phyloP scores from a whole-genome alignment of 208 protist species.

The Crithidia thermophila region DNA sequence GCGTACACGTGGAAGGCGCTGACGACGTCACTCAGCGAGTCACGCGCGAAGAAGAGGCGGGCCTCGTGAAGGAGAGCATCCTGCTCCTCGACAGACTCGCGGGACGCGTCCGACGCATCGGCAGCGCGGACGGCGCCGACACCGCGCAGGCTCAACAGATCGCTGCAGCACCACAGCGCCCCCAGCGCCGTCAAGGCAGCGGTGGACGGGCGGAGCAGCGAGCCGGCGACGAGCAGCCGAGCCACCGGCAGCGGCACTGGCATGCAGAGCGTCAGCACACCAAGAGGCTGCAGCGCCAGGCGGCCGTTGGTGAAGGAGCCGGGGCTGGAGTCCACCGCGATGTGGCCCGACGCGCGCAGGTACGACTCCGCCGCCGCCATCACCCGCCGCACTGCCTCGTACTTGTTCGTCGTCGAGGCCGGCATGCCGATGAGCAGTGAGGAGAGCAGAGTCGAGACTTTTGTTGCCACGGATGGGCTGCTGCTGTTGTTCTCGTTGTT shows the following conservation, averaged over 20 bases:
- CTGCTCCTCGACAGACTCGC: constrained; percentile 29
- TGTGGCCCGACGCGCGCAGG: constrained; percentile 53
- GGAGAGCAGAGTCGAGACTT: constrained; percentile 35
- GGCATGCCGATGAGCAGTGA: constrained; percentile 55
- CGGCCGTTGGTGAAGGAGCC: constrained; percentile 14
- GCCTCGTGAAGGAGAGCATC: constrained; percentile 59
- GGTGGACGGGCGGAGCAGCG: constrained; percentile 49
- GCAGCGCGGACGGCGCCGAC: constrained; percentile 12
- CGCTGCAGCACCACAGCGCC: constrained; percentile 64
- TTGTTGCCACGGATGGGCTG: constrained; percentile 3
- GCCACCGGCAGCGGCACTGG: constrained; percentile 47
- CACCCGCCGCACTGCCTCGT: constrained; percentile 62
- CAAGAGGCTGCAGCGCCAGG: constrained; percentile 48
- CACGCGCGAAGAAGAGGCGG: constrained; percentile 75
- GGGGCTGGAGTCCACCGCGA: constrained; percentile 19
- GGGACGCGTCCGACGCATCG: constrained; percentile 12
- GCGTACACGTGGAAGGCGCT: constrained; percentile 74
- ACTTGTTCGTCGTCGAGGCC: constrained; percentile 52
- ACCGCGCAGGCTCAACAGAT: constrained; percentile 44
- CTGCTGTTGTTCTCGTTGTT: constrained; percentile 1
- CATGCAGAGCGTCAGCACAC: constrained; percentile 48
- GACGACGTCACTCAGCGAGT: constrained; percentile 69
- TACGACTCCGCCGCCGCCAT: constrained; percentile 59
- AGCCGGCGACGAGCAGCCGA: constrained; percentile 51
- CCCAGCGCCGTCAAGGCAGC: constrained; percentile 60